Evolutionary conservation across 768 basidiomycete genomes (phyloP).

Genomic region (Cystofilobasidium ferigula): DNA sequence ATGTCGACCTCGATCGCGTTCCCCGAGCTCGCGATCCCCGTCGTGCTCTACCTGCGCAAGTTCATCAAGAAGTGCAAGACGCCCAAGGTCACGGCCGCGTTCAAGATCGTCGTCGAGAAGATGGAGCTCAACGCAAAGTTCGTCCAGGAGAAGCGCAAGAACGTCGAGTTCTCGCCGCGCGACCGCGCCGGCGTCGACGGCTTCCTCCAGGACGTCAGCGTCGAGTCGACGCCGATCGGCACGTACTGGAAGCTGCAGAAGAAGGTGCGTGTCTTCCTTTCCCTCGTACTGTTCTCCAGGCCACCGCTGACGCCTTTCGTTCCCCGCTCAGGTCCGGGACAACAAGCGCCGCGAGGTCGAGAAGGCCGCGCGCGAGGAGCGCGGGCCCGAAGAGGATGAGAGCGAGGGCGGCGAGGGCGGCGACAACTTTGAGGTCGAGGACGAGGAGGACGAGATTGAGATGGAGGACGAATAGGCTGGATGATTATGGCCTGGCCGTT

Average conservation of each 20-base stretch:
- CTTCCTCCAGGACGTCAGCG: conserved; percentile 43
- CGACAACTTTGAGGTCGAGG: conserved; percentile 16
- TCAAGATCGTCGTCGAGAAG: conserved; percentile 74
- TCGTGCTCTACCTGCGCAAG: conserved; percentile 60
- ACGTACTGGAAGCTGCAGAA: conserved; percentile 27
- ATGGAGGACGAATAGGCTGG: conserved; percentile 13
- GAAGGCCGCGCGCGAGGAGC: conserved; percentile 27
- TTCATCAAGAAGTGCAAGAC: conserved; percentile 50
- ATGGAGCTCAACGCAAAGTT: conserved; percentile 72
- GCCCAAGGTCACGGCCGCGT: conserved; percentile 39
- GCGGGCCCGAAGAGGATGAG: conserved; percentile 26
- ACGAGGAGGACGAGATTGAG: conserved; percentile 23
- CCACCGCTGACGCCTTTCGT: neutral
- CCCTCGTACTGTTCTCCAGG: neutral
- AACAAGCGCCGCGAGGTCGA: conserved; percentile 25
- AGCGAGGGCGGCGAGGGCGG: conserved; percentile 4
- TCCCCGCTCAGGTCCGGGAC: conserved; percentile 10
- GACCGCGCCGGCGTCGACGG: conserved; percentile 60
- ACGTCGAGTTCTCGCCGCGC: conserved; percentile 64
- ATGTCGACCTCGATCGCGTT: conserved; percentile 82
- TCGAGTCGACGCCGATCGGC: conserved; percentile 64
- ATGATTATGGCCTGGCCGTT: no score
- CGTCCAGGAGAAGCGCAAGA: conserved; percentile 60
- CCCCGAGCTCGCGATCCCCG: conserved; percentile 78
- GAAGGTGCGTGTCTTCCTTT: neutral